Evolutionary conservation across 225 moss, liverwort and hornwort species (phyloP), one percentile per base, ranked within the genome.

Genomic region (Pleurozium schreberi): DNA sequence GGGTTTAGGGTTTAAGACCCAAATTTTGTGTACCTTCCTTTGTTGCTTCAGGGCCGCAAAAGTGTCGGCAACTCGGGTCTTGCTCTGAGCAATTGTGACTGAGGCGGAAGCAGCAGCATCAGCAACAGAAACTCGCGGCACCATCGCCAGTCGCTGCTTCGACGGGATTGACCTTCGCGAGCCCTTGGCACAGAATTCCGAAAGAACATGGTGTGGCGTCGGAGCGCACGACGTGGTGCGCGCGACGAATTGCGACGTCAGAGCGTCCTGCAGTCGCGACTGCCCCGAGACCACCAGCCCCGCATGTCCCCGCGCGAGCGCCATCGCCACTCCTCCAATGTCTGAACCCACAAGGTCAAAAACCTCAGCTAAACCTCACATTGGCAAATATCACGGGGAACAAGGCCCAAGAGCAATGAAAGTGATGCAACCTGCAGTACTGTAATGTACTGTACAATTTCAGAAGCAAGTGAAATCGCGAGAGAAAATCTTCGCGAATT

Each of bases 11-110:
- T 75, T 61, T 69, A 75, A 66, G 75, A 8, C 73, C 79, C 15
- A 33, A 74, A 74, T 74, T 85, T 47, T 23, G 36, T 61, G 36
- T 89, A 93, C 93, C 91, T 91, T 93, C 50, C 92, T 90, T 88
- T 91, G 92, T 64, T 89, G 57, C 88, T 93, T 92, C 58, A 93
- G 73, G 30, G 40, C 59, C 84, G 88, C 63, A 64, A 93, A 88
- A 22, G 86, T 90, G 87, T 93, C 92, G 5, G 91, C 91, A 61
- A 93, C 78, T 84, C 88, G 88, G 43, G 88, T 89, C 84, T 36
- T 49, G 52, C 92, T 92, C 64, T 85, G 68, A 59, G 87, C 62
- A 84, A 77, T 50, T 58, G 83, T 42, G 22, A 73, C 61, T 61
- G 90, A 47, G n/a, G 86, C 68, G 23, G 84, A 61, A 5, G 87